Percentiles rank a stretch among this genome's conserved stretches.
Evolutionary conservation across 768 basidiomycete genomes (phyloP).

Genomic region (Podaxis sp.): DNA sequence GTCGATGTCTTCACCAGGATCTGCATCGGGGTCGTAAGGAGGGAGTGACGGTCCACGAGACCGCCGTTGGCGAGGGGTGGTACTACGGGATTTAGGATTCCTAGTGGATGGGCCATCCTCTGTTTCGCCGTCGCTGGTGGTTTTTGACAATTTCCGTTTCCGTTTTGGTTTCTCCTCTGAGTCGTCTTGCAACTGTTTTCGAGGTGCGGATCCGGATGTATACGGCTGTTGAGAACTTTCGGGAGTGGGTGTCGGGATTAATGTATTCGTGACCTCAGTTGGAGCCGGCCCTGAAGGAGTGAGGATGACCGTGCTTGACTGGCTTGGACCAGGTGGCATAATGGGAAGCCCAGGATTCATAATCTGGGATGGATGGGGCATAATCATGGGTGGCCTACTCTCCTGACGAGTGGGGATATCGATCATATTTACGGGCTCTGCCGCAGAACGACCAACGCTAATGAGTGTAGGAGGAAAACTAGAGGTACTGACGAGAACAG

Average conservation of each 20-base stretch:
- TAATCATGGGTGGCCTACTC: neutral
- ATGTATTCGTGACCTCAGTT: neutral
- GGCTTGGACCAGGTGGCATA: constrained; percentile 1
- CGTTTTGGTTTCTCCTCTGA: constrained; percentile 13
- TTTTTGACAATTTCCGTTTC: constrained; percentile 19
- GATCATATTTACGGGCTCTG: neutral
- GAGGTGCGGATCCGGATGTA: neutral
- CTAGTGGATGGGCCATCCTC: constrained; percentile 16
- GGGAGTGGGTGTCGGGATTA: neutral
- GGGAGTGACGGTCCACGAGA: constrained; percentile 49
- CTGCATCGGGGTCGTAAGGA: constrained; percentile 54
- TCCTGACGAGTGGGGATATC: neutral
- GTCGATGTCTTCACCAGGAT: constrained; percentile 76
- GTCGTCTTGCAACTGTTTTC: neutral
- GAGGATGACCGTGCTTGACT: constrained; percentile 5
- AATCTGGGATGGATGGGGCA: constrained; percentile 1
- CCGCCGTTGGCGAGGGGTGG: constrained; percentile 35
- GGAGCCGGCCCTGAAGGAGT: neutral
- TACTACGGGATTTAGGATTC: constrained; percentile 24
- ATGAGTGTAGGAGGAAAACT: neutral
- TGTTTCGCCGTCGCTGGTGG: constrained; percentile 14
- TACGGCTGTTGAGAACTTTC: constrained; percentile 1
- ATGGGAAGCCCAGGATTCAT: neutral
- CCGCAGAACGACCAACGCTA: neutral
- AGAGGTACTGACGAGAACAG: constrained; percentile 2